phyloP scores from a whole-genome alignment of 306 rosid genomes.

The Biancaea sappan region DNA sequence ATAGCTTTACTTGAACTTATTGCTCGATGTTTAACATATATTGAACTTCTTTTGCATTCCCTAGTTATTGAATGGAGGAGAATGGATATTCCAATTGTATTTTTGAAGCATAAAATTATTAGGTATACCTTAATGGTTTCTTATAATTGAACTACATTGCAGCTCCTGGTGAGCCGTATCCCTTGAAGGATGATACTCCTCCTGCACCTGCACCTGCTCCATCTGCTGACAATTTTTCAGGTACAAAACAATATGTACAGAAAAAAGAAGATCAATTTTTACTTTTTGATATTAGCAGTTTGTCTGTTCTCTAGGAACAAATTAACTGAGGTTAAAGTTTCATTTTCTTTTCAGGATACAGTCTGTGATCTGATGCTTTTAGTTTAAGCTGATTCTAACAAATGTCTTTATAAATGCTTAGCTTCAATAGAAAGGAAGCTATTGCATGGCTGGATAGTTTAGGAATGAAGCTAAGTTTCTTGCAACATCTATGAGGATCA shows the following conservation, averaged over 20 bases:
- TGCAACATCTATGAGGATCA: not conserved
- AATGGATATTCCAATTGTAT: not conserved
- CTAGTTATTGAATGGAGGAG: not conserved
- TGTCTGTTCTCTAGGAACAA: not conserved
- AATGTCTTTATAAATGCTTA: not conserved
- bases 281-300: not conserved
- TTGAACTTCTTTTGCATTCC: not conserved
- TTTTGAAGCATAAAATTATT: not conserved
- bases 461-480: slow-evolving; percentile 4
- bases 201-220: slow-evolving; percentile 48
- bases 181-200: slow-evolving; percentile 42
- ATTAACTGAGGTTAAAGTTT: not conserved
- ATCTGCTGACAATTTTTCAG: slow-evolving; percentile 38
- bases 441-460: not conserved
- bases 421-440: not conserved
- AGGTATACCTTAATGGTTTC: not conserved
- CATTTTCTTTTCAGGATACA: not conserved
- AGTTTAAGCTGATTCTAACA: not conserved
- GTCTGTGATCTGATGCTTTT: not conserved
- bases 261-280: not conserved
- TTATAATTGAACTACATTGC: slow-evolving; percentile 25
- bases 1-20: not conserved
- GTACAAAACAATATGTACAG: slow-evolving; percentile 27
- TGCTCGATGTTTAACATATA: not conserved
- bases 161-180: slow-evolving; percentile 71